Evolutionary conservation across 805 yeast species (phyloP).

Genomic region (Suhomyces faveliae): DNA sequence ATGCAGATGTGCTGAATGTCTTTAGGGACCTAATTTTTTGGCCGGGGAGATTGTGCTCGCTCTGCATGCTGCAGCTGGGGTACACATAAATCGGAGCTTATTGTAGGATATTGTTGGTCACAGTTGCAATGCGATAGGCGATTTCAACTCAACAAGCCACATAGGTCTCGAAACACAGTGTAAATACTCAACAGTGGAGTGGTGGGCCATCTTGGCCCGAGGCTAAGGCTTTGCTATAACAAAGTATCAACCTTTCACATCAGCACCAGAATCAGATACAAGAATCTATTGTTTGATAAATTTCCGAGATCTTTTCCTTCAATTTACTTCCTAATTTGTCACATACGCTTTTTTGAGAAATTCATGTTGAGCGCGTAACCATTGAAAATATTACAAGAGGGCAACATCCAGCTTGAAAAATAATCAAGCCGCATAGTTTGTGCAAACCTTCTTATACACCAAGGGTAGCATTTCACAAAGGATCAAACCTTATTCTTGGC

Average conservation of each 20-base stretch:
- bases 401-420: background rate
- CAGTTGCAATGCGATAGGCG: background rate
- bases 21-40: background rate
- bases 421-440: background rate
- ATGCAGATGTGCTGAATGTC: background rate
- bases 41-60: background rate
- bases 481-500: no score
- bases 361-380: background rate
- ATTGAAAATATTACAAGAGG: background rate
- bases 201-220: no score
- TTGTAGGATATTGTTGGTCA: background rate
- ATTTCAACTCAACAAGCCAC: background rate
- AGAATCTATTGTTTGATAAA: background rate
- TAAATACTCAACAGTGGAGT: no score
- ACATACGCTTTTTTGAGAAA: background rate
- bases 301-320: background rate
- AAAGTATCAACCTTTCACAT: no score
- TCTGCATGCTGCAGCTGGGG: background rate
- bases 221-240: background rate
- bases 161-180: no score
- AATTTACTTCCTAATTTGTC: background rate
- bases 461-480: no score
- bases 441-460: background rate
- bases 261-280: background rate
- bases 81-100: background rate